A percentile compares a stretch with the other conserved stretches of the same genome.
These are phyloP conservation scores for Vigna trinervia DNA, from an alignment of 306 rosid genomes.

Conservation along the genomic window DNA sequence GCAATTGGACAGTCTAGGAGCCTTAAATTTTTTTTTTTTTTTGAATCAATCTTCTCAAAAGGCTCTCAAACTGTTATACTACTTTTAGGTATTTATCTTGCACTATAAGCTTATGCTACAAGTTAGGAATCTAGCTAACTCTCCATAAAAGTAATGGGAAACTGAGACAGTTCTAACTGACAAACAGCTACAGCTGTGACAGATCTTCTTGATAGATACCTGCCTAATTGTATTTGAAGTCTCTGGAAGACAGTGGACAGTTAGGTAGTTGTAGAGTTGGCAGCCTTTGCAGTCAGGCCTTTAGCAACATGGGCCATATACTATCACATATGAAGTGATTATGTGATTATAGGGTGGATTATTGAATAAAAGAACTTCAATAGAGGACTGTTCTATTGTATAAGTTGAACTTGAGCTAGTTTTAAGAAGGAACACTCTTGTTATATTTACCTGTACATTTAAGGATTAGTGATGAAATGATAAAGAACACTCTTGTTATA, in stretches of 20 bases:
- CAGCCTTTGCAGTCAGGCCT: background rate
- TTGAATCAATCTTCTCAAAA: too few relatives aligned
- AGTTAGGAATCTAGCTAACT: background rate
- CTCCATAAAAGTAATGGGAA: background rate
- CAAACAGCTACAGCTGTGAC: background rate
- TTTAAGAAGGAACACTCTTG: conserved; percentile 22
- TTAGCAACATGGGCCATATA: background rate
- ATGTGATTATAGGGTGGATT: background rate
- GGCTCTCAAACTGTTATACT: background rate
- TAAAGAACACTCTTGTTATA: conserved; percentile 3
- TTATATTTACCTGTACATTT: background rate
- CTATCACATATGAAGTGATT: conserved; percentile 9
- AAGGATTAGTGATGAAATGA: conserved; percentile 6
- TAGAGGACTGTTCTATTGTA: conserved; percentile 8
- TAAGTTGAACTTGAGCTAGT: conserved; percentile 17
- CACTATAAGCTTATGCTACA: background rate
- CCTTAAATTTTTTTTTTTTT: too few relatives aligned
- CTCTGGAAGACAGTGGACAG: background rate
- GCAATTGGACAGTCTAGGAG: too few relatives aligned
- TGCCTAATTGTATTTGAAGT: background rate
- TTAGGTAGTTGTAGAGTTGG: background rate
- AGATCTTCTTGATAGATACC: background rate
- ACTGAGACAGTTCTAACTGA: background rate
- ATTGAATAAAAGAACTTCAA: background rate
- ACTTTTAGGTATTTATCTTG: background rate